These are phyloP conservation scores for Neofusicoccum ribis DNA, from an alignment of 2,329 filamentous ascomycete species.

Conservation along the genomic window DNA sequence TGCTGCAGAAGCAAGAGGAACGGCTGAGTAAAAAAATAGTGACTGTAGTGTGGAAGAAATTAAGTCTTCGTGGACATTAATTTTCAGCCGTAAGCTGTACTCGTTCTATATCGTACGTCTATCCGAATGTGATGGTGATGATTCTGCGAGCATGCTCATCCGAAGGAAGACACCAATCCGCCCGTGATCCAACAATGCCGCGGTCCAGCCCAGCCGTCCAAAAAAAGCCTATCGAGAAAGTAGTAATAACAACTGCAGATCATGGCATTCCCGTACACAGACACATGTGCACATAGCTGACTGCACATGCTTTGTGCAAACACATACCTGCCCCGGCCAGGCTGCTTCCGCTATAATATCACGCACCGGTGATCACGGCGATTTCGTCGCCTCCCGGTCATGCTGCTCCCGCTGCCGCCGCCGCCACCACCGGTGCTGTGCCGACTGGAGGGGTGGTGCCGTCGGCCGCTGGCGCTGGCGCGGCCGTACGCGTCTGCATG, in stretches of 20 bases:
- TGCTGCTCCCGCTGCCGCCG: constrained; percentile 5
- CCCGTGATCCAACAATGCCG: constrained; percentile 8
- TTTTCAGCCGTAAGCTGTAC: constrained; percentile 19
- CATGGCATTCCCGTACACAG: constrained; percentile 13
- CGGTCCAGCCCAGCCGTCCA: constrained; percentile 1
- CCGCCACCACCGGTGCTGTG: constrained; percentile 1
- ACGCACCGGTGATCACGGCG: constrained; percentile 18
- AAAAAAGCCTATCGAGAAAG: neutral
- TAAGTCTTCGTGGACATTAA: constrained; percentile 18
- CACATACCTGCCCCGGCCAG: neutral
- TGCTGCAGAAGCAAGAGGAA: neutral
- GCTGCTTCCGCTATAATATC: constrained; percentile 13
- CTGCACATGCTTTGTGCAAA: neutral
- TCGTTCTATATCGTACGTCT: constrained; percentile 21
- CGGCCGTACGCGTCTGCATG: constrained; percentile 10
- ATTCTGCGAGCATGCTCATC: neutral
- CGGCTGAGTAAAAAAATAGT: neutral
- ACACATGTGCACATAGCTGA: neutral
- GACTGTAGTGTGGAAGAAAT: neutral
- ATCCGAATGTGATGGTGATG: constrained; percentile 17
- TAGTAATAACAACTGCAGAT: neutral
- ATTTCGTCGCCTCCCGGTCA: constrained; percentile 2
- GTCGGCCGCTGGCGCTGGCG: constrained; percentile 5
- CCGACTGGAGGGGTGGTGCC: constrained; percentile 5
- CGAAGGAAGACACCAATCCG: neutral